Conservation (phyloP, 2,329 filamentous ascomycete genomes). For the Didymella glomerata region DNA sequence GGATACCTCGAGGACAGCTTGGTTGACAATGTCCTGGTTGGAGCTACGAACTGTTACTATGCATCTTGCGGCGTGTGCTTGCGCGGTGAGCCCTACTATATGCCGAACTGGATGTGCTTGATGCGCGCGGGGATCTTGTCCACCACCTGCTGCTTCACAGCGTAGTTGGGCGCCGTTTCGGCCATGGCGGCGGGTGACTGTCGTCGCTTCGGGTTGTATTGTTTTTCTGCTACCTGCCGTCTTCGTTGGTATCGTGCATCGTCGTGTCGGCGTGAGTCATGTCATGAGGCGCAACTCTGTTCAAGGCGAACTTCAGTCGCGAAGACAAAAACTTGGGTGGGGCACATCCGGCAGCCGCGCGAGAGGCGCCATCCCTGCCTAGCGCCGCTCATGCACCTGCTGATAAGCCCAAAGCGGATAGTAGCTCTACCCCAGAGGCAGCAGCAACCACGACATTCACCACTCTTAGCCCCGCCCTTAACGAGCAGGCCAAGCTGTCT, state of each 20-base stretch:
- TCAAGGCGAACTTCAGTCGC: conserved; percentile 26
- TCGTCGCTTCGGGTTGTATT: background rate
- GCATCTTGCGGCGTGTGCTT: conserved; percentile 1
- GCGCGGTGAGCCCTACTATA: conserved; percentile 66
- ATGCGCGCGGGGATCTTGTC: conserved; percentile 91
- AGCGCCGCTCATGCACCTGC: background rate
- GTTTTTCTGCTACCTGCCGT: conserved; percentile 28
- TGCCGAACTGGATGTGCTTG: conserved; percentile 91
- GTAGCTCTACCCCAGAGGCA: conserved; percentile 17
- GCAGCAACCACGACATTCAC: conserved; percentile 8
- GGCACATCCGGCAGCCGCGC: conserved; percentile 24
- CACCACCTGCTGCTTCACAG: conserved; percentile 84
- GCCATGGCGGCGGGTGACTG: conserved; percentile 25
- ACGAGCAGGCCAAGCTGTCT: conserved; percentile 8
- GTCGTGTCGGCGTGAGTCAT: conserved; percentile 38
- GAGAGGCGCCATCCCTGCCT: conserved; percentile 5
- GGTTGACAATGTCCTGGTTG: conserved; percentile 92
- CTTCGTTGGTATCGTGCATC: conserved; percentile 25
- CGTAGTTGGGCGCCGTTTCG: conserved; percentile 34
- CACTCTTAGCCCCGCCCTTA: conserved; percentile 9
- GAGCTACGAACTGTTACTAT: conserved; percentile 64
- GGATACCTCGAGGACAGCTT: conserved; percentile 94
- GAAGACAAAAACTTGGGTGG: conserved; percentile 30
- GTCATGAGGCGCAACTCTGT: conserved; percentile 19
- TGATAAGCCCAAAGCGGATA: conserved; percentile 30